Evolutionary conservation across 371 early-diverging fungal genomes (phyloP), one percentile per base, ranked within the genome.

Genomic region (Mitosporidium daphniae): DNA sequence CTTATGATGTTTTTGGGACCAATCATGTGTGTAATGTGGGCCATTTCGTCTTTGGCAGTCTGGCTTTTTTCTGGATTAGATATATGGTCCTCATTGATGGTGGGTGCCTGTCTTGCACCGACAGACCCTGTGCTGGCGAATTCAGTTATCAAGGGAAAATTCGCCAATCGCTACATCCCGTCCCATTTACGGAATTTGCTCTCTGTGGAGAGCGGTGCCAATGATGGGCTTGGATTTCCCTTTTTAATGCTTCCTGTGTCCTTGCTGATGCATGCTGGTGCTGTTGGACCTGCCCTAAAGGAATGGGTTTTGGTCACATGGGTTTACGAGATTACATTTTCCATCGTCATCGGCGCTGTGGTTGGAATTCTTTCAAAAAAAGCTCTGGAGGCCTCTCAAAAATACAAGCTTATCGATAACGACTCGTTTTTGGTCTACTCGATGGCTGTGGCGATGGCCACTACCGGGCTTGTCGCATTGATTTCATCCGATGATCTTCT

Each of bases 91-190:
- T 14, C 31, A 8, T 28, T 40, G 21, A 48, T 73, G 3, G 50
- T 84, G 30, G 72, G 67, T 8, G 68, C 80, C 0, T 73, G 74
- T 31, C 43, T 77, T 3, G 66, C 80, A 3, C 84, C 86, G 1
- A 93, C 89, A 0, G 89, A 93, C 50, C 86, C 89, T 1, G 77
- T 89, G 3, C 39, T 91, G 26, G 68, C 82, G 28, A 74, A 70
- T 46, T 62, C 70, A 1, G 65, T 86, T 10, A 61, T 86, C 4
- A 72, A 72, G 35, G 86, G 93, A 8, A 50, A 58, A 24, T 84
- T 78, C 53, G 82, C 93, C 0, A 74, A 73, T 33, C 55, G 55
- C 27, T 54, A 73, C 27, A 66, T 91, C 5, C 71, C 80, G 0
- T 31, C 40, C 5, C 38, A 62, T 21, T 48, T 86, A 7, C 61